Conservation (phyloP, 2,329 filamentous ascomycete species). For the Fusarium buxicola region DNA sequence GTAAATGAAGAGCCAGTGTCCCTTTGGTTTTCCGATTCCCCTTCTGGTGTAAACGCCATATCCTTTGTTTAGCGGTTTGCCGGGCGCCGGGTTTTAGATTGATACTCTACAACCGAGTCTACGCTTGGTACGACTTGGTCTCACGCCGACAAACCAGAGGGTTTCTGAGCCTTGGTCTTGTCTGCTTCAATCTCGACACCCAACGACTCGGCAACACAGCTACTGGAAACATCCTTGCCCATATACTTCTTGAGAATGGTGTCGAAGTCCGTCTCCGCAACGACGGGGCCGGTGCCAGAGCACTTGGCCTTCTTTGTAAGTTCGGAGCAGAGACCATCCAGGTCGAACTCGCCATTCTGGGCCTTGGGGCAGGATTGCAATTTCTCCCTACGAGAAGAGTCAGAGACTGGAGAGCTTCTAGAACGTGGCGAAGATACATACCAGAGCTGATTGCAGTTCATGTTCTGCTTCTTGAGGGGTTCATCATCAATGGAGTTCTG, state of each 20-base stretch:
- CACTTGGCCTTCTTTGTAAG: slow-evolving; percentile 96
- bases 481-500: slow-evolving; percentile 79
- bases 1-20: slow-evolving; percentile 33
- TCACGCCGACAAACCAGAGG: slow-evolving; percentile 34
- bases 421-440: slow-evolving; percentile 60
- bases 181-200: slow-evolving; percentile 65
- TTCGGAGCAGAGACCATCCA: slow-evolving; percentile 92
- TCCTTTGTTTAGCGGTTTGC: slow-evolving; percentile 39
- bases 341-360: slow-evolving; percentile 90
- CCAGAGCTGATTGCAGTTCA: slow-evolving; percentile 95
- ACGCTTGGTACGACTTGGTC: slow-evolving; percentile 15
- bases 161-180: slow-evolving; percentile 34
- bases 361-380: slow-evolving; percentile 88
- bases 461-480: slow-evolving; percentile 65
- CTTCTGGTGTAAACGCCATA: slow-evolving; percentile 46
- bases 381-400: slow-evolving; percentile 78
- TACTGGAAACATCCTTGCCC: slow-evolving; percentile 55
- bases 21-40: slow-evolving; percentile 42
- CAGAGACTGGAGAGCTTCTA: slow-evolving; percentile 47
- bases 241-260: slow-evolving; percentile 76
- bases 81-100: slow-evolving; percentile 31
- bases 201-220: slow-evolving; percentile 60
- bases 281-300: slow-evolving; percentile 88
- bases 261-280: slow-evolving; percentile 90
- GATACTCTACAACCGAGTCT: slow-evolving; percentile 42